A percentile compares a stretch with the other conserved stretches of the same genome.
Evolutionary conservation across 1,284 basidiomycete species (phyloP).

Genomic region (Trichosporon sp.): DNA sequence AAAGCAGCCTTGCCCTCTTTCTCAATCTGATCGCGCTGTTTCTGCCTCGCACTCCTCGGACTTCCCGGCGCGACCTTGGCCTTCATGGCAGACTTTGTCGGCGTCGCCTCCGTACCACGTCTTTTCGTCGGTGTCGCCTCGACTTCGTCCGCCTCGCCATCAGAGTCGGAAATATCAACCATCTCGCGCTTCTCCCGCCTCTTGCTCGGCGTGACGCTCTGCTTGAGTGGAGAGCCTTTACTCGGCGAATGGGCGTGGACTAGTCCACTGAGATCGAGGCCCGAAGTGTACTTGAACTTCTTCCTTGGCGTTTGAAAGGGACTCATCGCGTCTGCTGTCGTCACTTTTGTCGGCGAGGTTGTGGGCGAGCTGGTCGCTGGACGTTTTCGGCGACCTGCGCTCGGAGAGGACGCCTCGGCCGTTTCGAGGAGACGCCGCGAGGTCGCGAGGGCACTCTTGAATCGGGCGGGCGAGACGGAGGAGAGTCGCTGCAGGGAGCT

Average conservation of each 20-base stretch:
- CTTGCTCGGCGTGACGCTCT: slow-evolving; percentile 23
- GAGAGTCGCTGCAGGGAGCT: slow-evolving; percentile 37
- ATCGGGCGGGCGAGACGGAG: slow-evolving; percentile 37
- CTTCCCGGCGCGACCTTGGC: background rate
- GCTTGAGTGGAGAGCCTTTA: slow-evolving; percentile 23
- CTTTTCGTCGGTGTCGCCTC: slow-evolving; percentile 14
- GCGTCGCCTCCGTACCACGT: too few relatives aligned
- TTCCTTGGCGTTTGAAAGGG: slow-evolving; percentile 36
- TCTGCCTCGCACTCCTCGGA: background rate
- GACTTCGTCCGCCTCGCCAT: slow-evolving; percentile 15
- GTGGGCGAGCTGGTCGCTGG: background rate
- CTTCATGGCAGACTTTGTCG: slow-evolving; percentile 12
- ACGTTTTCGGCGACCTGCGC: background rate
- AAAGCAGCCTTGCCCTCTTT: slow-evolving; percentile 28
- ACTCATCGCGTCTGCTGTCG: slow-evolving; percentile 4
- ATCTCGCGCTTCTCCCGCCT: background rate
- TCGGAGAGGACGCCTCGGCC: background rate
- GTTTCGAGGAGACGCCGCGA: slow-evolving; percentile 27
- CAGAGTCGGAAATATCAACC: background rate
- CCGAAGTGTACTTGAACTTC: slow-evolving; percentile 30
- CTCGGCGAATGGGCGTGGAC: slow-evolving; percentile 20
- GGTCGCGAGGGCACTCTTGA: slow-evolving; percentile 28
- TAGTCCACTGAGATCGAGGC: slow-evolving; percentile 27
- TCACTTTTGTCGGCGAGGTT: background rate
- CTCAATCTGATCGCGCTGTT: slow-evolving; percentile 9